Evolutionary conservation across 805 yeast genomes (phyloP).

Genomic region (Peterozyma toletana): DNA sequence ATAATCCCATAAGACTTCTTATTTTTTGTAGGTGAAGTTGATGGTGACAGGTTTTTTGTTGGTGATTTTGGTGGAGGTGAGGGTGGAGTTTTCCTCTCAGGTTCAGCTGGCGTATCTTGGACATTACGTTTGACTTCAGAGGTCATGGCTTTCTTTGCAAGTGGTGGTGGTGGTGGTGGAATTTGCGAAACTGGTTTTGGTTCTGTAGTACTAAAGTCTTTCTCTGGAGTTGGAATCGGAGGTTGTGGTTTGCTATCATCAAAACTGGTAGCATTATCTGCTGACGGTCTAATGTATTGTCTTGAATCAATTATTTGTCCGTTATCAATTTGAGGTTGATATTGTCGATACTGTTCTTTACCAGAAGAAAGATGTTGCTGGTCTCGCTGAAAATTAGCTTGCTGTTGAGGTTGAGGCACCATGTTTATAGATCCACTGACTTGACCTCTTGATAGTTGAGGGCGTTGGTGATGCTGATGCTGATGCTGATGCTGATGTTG

Average conservation of each 20-base stretch:
- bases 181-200: background rate
- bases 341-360: constrained; percentile 3
- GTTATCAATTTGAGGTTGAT: background rate
- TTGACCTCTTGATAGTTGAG: background rate
- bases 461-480: constrained; percentile 4
- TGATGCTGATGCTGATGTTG: constrained; percentile 3
- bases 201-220: background rate
- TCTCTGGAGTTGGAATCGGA: background rate
- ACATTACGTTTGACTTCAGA: background rate
- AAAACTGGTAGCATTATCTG: background rate
- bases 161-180: constrained; percentile 7
- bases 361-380: constrained; percentile 5
- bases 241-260: constrained; percentile 1
- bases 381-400: constrained; percentile 1
- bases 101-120: background rate
- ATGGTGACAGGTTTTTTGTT: background rate
- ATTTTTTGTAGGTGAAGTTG: background rate
- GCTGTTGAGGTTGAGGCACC: constrained; percentile 7
- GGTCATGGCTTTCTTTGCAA: constrained; percentile 9
- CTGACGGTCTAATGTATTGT: constrained; percentile 1
- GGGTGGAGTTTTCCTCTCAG: background rate
- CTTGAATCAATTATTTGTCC: background rate
- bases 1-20: background rate
- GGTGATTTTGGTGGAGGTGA: constrained; percentile 3
- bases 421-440: background rate